A percentile compares a stretch with the other conserved stretches of the same genome.
Conservation (phyloP, 2,329 filamentous ascomycete genomes). For the Colletotrichum sp. region DNA sequence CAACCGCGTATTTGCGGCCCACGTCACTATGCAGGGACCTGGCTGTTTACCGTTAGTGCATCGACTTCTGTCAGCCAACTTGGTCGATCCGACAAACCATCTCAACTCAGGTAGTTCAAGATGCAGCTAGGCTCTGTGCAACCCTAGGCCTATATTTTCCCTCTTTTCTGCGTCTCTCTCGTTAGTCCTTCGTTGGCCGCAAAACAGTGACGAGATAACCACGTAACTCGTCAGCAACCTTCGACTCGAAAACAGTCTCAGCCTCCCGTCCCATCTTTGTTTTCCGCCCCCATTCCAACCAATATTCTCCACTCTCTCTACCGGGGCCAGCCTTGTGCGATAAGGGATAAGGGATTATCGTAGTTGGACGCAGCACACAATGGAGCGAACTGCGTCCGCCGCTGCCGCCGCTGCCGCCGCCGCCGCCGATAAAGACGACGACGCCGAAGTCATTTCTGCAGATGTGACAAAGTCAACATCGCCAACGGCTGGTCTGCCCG, state of each 20-base stretch:
- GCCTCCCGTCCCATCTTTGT: not conserved
- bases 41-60: not conserved
- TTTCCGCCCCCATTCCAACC: not conserved
- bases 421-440: not conserved
- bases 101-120: not conserved
- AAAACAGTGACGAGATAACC: not conserved
- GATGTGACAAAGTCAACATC: not conserved
- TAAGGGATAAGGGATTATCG: constrained; percentile 15
- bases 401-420: not conserved
- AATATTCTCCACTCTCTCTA: not conserved
- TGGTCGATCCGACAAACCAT: not conserved
- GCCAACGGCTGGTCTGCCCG: not conserved
- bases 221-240: not conserved
- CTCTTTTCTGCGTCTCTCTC: not conserved
- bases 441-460: not conserved
- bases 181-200: not conserved
- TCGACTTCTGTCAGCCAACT: not conserved
- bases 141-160: not conserved
- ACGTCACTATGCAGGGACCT: constrained; percentile 6
- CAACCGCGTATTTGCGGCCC: not conserved
- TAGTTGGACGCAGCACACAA: not conserved
- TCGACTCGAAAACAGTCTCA: not conserved
- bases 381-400: not conserved
- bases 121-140: not conserved
- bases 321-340: not conserved